These are phyloP conservation scores for Kwoniella dejecticola DNA, from an alignment of 768 basidiomycete species.

Conservation along the genomic window DNA sequence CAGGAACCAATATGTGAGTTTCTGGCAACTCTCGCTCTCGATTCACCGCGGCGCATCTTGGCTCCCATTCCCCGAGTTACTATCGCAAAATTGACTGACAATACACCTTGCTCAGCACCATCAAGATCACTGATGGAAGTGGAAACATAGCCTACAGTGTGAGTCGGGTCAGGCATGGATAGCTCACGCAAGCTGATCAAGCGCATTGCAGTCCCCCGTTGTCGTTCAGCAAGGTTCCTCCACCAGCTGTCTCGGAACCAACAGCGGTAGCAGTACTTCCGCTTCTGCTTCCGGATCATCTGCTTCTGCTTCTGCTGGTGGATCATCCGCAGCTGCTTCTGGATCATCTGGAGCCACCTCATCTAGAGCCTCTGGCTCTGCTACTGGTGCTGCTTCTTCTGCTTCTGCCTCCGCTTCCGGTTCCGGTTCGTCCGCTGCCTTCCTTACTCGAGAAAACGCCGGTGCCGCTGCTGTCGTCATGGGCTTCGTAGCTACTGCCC, in stretches of 20 bases:
- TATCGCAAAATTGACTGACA: background rate
- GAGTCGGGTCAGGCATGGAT: too few relatives aligned
- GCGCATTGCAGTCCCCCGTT: conserved; percentile 19
- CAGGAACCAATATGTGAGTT: conserved; percentile 40
- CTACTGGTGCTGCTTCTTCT: conserved; percentile 8
- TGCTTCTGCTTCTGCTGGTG: conserved; percentile 14
- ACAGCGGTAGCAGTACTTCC: conserved; percentile 7
- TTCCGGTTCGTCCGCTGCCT: conserved; percentile 18
- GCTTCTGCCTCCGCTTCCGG: conserved; percentile 13
- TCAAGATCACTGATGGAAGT: conserved; percentile 42
- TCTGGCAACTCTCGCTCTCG: too few relatives aligned
- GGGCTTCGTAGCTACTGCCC: conserved; percentile 16
- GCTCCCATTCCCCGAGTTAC: too few relatives aligned
- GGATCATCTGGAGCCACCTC: conserved; percentile 21
- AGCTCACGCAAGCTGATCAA: too few relatives aligned
- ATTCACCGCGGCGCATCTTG: too few relatives aligned
- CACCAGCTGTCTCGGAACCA: conserved; percentile 38
- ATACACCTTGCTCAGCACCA: conserved; percentile 17
- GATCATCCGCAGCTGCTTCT: conserved; percentile 25
- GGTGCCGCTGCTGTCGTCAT: conserved; percentile 9
- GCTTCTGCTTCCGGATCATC: conserved; percentile 3
- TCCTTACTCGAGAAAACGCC: conserved; percentile 11
- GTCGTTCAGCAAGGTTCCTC: conserved; percentile 46
- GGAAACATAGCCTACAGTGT: conserved; percentile 45
- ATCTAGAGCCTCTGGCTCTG: conserved; percentile 14